A percentile compares a stretch with the other conserved stretches of the same genome.
These are phyloP conservation scores for Saccharomycopsis olivae DNA, from an alignment of 805 yeast species.

Conservation along the genomic window DNA sequence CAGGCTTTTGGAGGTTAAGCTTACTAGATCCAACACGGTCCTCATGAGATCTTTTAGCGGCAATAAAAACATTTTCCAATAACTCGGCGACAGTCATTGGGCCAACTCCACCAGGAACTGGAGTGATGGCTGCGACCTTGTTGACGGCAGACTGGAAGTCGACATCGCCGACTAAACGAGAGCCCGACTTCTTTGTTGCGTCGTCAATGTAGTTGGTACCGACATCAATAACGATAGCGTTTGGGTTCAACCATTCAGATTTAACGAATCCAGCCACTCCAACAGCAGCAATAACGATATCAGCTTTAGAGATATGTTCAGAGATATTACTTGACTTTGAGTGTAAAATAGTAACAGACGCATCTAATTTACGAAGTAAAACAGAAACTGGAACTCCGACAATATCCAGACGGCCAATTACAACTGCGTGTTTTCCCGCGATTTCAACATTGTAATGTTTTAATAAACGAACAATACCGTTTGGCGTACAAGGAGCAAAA, in stretches of 20 bases:
- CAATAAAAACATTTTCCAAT: conserved; percentile 56
- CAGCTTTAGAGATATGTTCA: conserved; percentile 48
- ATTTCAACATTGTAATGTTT: conserved; percentile 44
- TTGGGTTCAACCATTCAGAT: conserved; percentile 58
- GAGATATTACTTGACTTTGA: conserved; percentile 48
- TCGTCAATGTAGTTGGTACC: conserved; percentile 73
- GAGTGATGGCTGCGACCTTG: conserved; percentile 52
- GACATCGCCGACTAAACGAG: conserved; percentile 69
- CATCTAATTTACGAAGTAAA: conserved; percentile 56
- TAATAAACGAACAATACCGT: conserved; percentile 62
- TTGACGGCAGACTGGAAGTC: conserved; percentile 44
- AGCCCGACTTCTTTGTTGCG: conserved; percentile 54
- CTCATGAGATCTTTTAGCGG: conserved; percentile 39
- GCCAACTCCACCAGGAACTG: conserved; percentile 89
- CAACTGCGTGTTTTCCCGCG: conserved; percentile 67
- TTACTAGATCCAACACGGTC: conserved; percentile 36
- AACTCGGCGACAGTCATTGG: conserved; percentile 87
- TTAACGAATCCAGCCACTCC: conserved; percentile 62
- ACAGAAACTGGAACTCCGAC: conserved; percentile 77
- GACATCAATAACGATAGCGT: conserved; percentile 67
- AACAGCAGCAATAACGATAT: conserved; percentile 68
- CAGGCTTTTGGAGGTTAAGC: conserved; percentile 49
- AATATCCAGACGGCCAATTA: conserved; percentile 75
- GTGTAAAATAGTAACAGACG: conserved; percentile 70
- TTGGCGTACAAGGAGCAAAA: conserved; percentile 77